Evolutionary conservation across 345 rosid species (phyloP), one percentile per base, ranked within the genome.

Genomic region (Camelina laxa): DNA sequence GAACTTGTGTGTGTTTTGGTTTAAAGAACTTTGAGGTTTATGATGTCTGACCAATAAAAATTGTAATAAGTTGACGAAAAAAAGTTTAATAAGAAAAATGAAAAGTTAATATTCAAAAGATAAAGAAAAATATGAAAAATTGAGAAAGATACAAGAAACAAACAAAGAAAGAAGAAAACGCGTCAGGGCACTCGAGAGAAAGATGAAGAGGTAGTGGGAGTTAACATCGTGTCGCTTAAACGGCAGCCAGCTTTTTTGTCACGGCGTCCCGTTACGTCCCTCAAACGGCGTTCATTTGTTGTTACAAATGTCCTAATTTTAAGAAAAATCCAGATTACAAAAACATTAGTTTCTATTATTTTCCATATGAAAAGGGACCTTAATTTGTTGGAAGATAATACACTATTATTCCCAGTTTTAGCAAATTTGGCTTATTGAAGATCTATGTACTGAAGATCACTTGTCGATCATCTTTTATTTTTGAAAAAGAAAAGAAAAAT

Each of bases 141-240:
- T 7, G 44, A 57, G 54, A 75, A 60, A 67, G 68, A 38, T 38
- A 6, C 14, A 50, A 50, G 27, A 20, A 19, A 27, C 30, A 27
- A 50, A 50, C 7, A 48, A 51, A 68, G 50, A 60, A 47, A 53
- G 64, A n/a, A 48, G 60, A 70, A 77, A 77, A 65, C 76, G 76
- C 80, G 80, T 77, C 56, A 65, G 76, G 67, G 67, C 80, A 77
- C 80, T 77, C 61, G 68, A 64, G 76, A 57, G 67, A 58, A 36
- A 64, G 77, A 47, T 9, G 60, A 70, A 70, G 75, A 72, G 71
- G 56, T 77, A 77, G 76, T 77, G 80, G 80, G 30, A 38, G 76
- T 70, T 76, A 70, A 65, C 76, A 72, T 70, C 76, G 61, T 77
- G 76, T 70, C 80, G 72, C 72, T 48, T 66, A 70, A 70, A 77